Base-by-base conservation (phyloP, 257 asterid genomes). In the Rhazya stricta region DNA sequence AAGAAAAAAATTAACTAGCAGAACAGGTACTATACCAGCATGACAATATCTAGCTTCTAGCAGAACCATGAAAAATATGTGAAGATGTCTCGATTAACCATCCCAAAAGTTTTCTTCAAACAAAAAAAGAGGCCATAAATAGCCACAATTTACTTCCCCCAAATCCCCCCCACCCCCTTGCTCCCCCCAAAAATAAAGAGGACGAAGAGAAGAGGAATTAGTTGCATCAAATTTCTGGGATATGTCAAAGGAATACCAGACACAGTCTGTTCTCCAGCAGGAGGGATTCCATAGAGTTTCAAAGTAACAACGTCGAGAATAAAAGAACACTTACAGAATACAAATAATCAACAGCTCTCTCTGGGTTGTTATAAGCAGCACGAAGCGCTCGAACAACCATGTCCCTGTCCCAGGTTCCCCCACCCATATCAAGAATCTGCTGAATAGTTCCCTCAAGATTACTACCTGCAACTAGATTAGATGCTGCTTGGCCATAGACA, bases 401-500 rank as follows among this genome's bases (percentile, higher is more conserved):
- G n/a, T 89, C 97, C 78, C 97, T 77, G 76, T 93, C 95, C 98
- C 98, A 93, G 46, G 73, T 83, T 62, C 98, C 98, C 37, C 97
- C 98, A 57, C 98, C 98, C 92, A 93, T 88, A 78, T 89, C 93
- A 80, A 93, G 91, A 74, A 93, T 88, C 87, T 91, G 93, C 83
- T 87, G 96, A 79, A 92, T 77, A 16, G 91, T 27, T 73, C 83
- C 91, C 34, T 89, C 97, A 48, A 92, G 91, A 79, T 83, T 91
- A 82, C 56, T 91, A 12, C 92, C 98, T 74, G 96, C 92, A 78
- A 86, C 91, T 39, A 89, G 83, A 84, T 79, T 88, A 32, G 94
- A 86, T 73, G 96, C 93, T 9, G 96, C 91, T 75, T 81, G 84
- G 48, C 88, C 96, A 77, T 89, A 89, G 46, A 87, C 93, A 34